These are phyloP conservation scores for Oemleria cerasiformis DNA, from an alignment of 306 rosid species.

Conservation along the genomic window DNA sequence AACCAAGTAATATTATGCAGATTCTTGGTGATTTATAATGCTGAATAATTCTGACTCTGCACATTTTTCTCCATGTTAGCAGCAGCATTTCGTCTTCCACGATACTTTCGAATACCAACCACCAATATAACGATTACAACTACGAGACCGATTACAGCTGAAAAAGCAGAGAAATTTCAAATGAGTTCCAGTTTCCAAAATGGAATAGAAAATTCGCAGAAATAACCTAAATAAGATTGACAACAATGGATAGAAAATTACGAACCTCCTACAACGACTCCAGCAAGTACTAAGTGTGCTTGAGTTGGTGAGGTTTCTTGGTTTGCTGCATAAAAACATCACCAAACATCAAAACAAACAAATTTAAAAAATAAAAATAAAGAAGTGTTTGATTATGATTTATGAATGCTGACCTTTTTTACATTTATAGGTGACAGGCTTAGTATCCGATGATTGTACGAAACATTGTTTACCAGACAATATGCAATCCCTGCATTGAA, in stretches of 20 bases:
- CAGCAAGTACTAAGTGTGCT: not conserved
- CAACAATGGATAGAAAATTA: not conserved
- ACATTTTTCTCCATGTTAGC: not conserved
- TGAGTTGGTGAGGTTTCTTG: not conserved
- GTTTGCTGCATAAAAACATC: constrained; percentile 2
- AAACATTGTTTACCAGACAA: constrained; percentile 8
- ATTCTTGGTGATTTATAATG: not conserved
- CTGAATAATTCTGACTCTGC: not conserved
- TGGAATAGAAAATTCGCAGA: not conserved
- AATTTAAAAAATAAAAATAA: not conserved
- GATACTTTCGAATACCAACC: constrained; percentile 12
- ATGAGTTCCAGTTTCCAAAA: not conserved
- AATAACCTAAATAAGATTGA: not conserved
- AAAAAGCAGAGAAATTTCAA: not conserved
- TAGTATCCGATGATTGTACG: not conserved
- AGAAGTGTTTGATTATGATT: not conserved
- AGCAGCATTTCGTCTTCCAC: constrained; percentile 3
- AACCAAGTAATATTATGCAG: not conserved
- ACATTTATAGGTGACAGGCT: not conserved
- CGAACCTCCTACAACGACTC: constrained; percentile 1
- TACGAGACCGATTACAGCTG: constrained; percentile 10
- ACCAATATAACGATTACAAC: constrained; percentile 3
- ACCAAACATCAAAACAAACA: not conserved
- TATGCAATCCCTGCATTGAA: constrained; percentile 22
- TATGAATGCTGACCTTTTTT: not conserved